Evolutionary conservation across 108 stramenopile species (phyloP), one percentile per base, ranked within the genome.

Genomic region (Schizochytrium sp.): DNA sequence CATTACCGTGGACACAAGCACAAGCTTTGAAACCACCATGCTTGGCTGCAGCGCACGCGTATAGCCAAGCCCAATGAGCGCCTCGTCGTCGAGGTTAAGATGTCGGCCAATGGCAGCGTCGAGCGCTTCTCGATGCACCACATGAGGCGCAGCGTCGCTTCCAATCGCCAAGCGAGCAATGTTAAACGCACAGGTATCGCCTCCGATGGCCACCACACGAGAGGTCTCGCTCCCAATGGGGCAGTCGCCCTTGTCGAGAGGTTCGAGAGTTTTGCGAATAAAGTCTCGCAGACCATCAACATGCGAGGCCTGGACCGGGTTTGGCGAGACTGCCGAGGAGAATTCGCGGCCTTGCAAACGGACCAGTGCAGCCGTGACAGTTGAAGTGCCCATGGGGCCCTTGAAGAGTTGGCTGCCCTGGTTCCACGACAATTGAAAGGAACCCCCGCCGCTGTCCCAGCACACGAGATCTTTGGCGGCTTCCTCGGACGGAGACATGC

Each of bases 381-480:
- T 53, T 6, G 76, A 83, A 1, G 76, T 53, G 18, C 76, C 76
- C 48, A 83, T 47, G 19, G 76, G 76, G 0, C 76, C 76, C 28
- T 83, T 53, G 28, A 83, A 83, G 1, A 83, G 48, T 1, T 47
- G 14, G 45, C 12, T 25, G 51, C 76, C 76, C 16, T 28, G 48
- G 76, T 53, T 16, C 45, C 45, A 83, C 14, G 48, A n/a, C 51
- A 83, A 16, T 34, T 83, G 76, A 53, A 83, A 83, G 16, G 76
- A 83, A 55, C 48, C 76, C 16, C 76, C 76, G 45, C 76, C 76
- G 51, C 76, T 83, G 28, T 83, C 76, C 76, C 76, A 83, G 76
- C 76, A 53, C 18, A 53, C 76, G 25, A 83, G 25, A 23, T 83
- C n/a, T 6, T 12, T 12, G 0, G 76, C 45, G 5, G 45, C 76